A percentile compares a stretch with the other conserved stretches of the same genome.
These are phyloP conservation scores for Fusarium oligoseptatum DNA, from an alignment of 2,329 filamentous ascomycete genomes.

Conservation along the genomic window DNA sequence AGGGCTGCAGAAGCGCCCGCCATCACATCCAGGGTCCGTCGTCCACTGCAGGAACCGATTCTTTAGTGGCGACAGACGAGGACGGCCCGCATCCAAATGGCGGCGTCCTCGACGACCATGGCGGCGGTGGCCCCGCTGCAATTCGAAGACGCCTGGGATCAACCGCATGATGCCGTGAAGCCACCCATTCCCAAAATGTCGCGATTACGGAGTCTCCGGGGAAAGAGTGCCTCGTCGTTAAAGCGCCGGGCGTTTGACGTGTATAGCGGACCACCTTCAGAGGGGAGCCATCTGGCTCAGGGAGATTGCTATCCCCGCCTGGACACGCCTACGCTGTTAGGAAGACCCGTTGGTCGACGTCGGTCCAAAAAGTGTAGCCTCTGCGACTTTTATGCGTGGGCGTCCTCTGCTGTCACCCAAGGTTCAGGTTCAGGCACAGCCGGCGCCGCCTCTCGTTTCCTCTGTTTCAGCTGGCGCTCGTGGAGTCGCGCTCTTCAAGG, in stretches of 20 bases:
- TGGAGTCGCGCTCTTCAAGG: conserved; percentile 36
- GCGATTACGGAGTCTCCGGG: conserved; percentile 51
- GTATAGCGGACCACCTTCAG: conserved; percentile 29
- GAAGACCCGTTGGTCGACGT: conserved; percentile 14
- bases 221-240: conserved; percentile 52
- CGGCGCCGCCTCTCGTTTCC: conserved; percentile 22
- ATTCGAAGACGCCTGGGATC: conserved; percentile 32
- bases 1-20: conserved; percentile 38
- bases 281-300: conserved; percentile 28
- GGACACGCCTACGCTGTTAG: conserved; percentile 34
- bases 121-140: conserved; percentile 20
- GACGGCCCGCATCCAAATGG: conserved; percentile 22
- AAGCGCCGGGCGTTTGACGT: conserved; percentile 48
- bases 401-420: conserved; percentile 11
- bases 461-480: conserved; percentile 37
- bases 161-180: conserved; percentile 23
- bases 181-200: conserved; percentile 45
- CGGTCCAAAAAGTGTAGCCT: conserved; percentile 47
- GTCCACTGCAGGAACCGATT: conserved; percentile 38
- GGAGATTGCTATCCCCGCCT: conserved; percentile 44
- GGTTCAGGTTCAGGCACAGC: conserved; percentile 1
- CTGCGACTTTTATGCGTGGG: conserved; percentile 19
- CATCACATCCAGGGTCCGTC: conserved; percentile 24
- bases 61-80: conserved; percentile 21
- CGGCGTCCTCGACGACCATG: conserved; percentile 23